Evolutionary conservation across 768 basidiomycete species (phyloP), one percentile per base, ranked within the genome.

Genomic region (Agaricus bisporus): DNA sequence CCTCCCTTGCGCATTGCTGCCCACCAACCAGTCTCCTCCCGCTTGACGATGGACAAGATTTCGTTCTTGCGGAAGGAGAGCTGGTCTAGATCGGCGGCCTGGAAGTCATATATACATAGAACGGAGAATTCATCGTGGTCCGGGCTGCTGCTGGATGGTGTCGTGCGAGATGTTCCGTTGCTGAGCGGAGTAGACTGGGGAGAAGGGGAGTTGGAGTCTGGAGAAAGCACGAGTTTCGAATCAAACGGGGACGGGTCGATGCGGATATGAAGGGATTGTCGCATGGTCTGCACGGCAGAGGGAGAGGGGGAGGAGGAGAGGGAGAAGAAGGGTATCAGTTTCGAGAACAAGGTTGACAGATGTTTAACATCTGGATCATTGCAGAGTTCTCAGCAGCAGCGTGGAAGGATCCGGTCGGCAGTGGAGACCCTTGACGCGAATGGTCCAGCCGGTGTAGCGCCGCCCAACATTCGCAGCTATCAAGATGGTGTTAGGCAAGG

Each of bases 1-100:
- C 76, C 77, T 36, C 73, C 73, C 10, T 68, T 67, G 20, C 80
- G 73, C 68, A 86, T 77, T 17, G 88, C 89, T 17, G 85, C 88
- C 86, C 88, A 91, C 88, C 88, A 91, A 9, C 89, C 88, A 1
- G 82, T 79, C 11, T 77, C 73, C 65, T 89, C 86, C 65, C 79
- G 74, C 65, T 81, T 82, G 42, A 91, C 72, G 48, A 91, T 71
- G 20, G 80, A 77, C 26, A 91, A 67, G 18, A 89, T 77, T 58
- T 90, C 88, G 56, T 81, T 79, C 68, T 79, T 78, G 38, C 67
- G 67, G 65, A 91, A 88, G 3, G 78, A 68, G 15, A 90, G 73
- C 52, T 83, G 81, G 60, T 76, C 77, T 14, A 73, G 66, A 58
- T 89, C 89, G 20, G 76, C 69, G 3, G 86, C 78, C 20, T 72